Base-by-base conservation (phyloP, 1,139 yeast species). In the Yamadazyma sp. region DNA sequence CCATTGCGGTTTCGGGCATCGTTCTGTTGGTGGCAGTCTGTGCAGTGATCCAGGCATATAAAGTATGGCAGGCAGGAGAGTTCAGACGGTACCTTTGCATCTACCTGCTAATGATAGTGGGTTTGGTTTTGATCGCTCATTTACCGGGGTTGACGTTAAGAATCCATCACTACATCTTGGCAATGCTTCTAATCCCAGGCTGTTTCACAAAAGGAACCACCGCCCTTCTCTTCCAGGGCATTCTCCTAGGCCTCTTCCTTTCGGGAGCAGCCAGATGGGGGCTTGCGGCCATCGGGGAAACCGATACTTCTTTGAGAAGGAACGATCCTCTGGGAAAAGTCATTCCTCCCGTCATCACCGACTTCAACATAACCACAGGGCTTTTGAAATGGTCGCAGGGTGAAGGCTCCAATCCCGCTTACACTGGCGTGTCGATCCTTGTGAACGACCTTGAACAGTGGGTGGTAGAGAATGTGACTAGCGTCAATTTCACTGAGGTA, bases 231-330 rank as follows among this genome's bases (percentile, higher is more conserved):
- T 84, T 88, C 55, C 96, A 89, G 57, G 98, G 98, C 1, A 74
- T 92, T 2, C 65, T 92, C 18, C 59, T 87, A 1, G 98, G 98
- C 0, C 66, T 91, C 28, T 75, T 86, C 41, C 71, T 89, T 7
- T 84, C 92, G 17, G 98, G 98, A 0, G 80, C 88, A 2, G 81
- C 95, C 0, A 70, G 95, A 43, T 91, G 98, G 98, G 97, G 94
- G 39, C 81, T 85, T 54, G 98, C 95, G 2, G 82, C 96, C 17
- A 81, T 91, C 43, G 80, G 86, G 2, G 96, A 91, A 55, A 88
- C 97, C 0, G 76, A 76, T 34, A 65, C 73, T 10, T 76, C 88
- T 11, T 62, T 89, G 36, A 62, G 80, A 44, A 66, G 96, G 49
- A 85, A 85, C 20, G 96, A 87, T 49, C 95, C 95, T 0, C 69